Percentiles rank a stretch among this genome's conserved stretches.
Conservation (phyloP, 352 stramenopile species). For the Nothophytophthora sp. region DNA sequence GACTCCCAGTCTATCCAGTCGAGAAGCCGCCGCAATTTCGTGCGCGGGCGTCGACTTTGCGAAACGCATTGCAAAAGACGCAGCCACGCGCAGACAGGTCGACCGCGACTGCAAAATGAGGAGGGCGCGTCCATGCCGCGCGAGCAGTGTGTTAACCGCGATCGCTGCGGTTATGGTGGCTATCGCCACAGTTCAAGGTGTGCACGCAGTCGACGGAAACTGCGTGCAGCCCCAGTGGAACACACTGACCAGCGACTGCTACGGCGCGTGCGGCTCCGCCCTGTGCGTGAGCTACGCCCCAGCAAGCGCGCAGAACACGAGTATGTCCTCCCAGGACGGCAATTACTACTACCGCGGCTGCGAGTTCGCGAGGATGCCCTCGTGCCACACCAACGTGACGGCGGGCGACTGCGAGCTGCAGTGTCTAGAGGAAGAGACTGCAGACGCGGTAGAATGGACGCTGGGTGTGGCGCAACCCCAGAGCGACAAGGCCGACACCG, state of each 20-base stretch:
- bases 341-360: constrained; percentile 73
- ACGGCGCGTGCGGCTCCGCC: constrained; percentile 42
- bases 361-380: constrained; percentile 40
- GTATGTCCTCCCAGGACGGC: constrained; percentile 37
- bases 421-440: constrained; percentile 51
- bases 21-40: too few species aligned
- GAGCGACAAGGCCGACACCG: constrained; percentile 60
- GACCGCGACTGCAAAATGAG: not conserved
- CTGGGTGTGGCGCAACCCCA: constrained; percentile 65
- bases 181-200: not conserved
- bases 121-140: not conserved
- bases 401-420: constrained; percentile 57
- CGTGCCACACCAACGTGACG: constrained; percentile 52
- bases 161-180: not conserved
- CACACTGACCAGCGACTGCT: constrained; percentile 66
- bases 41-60: too few species aligned
- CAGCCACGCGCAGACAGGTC: too few species aligned
- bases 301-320: constrained; percentile 19
- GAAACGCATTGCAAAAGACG: too few species aligned
- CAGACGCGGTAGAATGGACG: constrained; percentile 41
- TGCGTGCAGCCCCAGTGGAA: constrained; percentile 48
- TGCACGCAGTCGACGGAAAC: not conserved
- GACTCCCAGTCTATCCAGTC: too few species aligned
- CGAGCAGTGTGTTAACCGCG: not conserved
- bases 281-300: constrained; percentile 72